Conservation (phyloP, 805 yeast genomes). For the Candida dajiaensis region DNA sequence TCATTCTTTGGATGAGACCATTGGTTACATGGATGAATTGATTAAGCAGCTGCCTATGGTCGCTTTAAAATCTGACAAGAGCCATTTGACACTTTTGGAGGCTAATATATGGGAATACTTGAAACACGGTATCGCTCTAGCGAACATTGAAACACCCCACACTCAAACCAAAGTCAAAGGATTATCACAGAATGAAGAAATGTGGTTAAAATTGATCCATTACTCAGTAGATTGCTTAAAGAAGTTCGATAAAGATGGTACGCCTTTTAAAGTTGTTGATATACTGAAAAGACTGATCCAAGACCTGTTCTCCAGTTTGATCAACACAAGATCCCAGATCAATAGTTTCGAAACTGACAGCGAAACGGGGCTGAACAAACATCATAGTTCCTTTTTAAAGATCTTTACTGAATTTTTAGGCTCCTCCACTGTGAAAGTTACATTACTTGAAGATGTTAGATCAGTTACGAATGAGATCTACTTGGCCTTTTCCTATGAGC, state of each 20-base stretch:
- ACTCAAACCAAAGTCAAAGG: slow-evolving; percentile 1
- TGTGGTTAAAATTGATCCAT: slow-evolving; percentile 36
- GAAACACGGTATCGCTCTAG: slow-evolving; percentile 28
- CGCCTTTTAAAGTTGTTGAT: slow-evolving; percentile 22
- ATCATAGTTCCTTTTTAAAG: slow-evolving; percentile 38
- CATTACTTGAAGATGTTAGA: slow-evolving; percentile 55
- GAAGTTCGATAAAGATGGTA: slow-evolving; percentile 16
- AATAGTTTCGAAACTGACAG: slow-evolving; percentile 12
- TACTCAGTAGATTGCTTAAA: slow-evolving; percentile 31
- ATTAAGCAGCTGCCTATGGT: slow-evolving; percentile 11
- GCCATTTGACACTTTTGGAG: slow-evolving; percentile 17
- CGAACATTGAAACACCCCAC: slow-evolving; percentile 17
- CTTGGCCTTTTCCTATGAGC: slow-evolving; percentile 59
- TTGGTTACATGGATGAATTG: slow-evolving; percentile 8
- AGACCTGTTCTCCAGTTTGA: slow-evolving; percentile 35
- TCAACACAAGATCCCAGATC: slow-evolving; percentile 26
- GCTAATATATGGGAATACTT: slow-evolving; percentile 30
- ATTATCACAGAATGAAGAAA: slow-evolving; percentile 27
- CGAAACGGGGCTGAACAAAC: slow-evolving; percentile 14
- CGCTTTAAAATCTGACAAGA: slow-evolving; percentile 9
- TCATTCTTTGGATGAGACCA: slow-evolving; percentile 21
- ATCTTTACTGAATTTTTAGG: slow-evolving; percentile 52
- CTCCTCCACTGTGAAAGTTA: slow-evolving; percentile 37
- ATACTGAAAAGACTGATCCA: slow-evolving; percentile 35
- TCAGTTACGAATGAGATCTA: slow-evolving; percentile 58